phyloP scores from a whole-genome alignment of 2,329 filamentous ascomycete genomes.

The Diplodia sapinea region DNA sequence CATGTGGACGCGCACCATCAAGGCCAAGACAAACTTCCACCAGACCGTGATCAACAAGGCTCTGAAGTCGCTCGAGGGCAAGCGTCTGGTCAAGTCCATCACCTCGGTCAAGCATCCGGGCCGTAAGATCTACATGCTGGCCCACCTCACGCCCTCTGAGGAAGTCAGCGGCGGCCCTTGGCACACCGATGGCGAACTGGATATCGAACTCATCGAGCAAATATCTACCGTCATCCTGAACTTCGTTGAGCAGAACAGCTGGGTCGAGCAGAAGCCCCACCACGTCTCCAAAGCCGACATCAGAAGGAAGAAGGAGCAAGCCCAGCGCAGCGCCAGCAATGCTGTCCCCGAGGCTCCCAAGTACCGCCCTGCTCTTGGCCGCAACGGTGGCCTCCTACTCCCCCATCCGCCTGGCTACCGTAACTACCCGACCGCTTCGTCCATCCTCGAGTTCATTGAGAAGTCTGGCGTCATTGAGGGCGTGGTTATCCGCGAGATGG shows the following conservation, averaged over 20 bases:
- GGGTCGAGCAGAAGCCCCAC: constrained; percentile 61
- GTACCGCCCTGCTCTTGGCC: constrained; percentile 36
- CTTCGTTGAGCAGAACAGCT: constrained; percentile 73
- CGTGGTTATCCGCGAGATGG: constrained; percentile 62
- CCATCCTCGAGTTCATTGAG: constrained; percentile 77
- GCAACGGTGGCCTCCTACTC: constrained; percentile 42
- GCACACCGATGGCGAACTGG: constrained; percentile 90
- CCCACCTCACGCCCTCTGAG: constrained; percentile 81
- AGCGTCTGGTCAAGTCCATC: constrained; percentile 83
- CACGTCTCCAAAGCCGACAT: constrained; percentile 35
- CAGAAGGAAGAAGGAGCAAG: constrained; percentile 43
- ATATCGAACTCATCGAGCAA: constrained; percentile 82
- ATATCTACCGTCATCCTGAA: constrained; percentile 76
- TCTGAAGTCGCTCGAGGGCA: constrained; percentile 81
- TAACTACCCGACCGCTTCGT: constrained; percentile 78
- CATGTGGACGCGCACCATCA: constrained; percentile 89
- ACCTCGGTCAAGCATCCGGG: constrained; percentile 90
- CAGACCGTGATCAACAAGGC: constrained; percentile 80
- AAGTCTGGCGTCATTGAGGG: constrained; percentile 73
- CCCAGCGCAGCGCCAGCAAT: constrained; percentile 39
- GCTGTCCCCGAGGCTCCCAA: constrained; percentile 36
- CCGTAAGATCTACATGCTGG: constrained; percentile 96
- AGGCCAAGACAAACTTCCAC: constrained; percentile 79
- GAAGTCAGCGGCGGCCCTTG: constrained; percentile 92
- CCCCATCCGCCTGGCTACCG: constrained; percentile 70